Evolutionary conservation across 208 protist genomes (phyloP).

Genomic region (Baffinella frigidus): DNA sequence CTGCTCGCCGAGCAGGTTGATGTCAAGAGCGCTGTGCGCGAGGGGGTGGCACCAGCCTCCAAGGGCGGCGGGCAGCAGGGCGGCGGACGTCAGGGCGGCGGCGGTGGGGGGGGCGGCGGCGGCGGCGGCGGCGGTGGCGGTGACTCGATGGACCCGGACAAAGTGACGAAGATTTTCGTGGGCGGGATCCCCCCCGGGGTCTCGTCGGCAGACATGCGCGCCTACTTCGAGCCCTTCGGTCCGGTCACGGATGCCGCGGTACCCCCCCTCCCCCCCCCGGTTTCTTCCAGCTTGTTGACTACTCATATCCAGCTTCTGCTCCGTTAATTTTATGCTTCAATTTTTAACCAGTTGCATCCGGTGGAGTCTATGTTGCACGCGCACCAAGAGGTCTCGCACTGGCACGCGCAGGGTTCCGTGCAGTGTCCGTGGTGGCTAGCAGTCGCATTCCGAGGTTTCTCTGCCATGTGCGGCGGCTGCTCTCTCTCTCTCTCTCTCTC

Average conservation of each 20-base stretch:
- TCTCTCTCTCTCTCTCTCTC: not conserved
- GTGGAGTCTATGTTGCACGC: too few relatives aligned
- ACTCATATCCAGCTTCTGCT: too few relatives aligned
- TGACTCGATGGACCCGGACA: too few relatives aligned
- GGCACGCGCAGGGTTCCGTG: too few relatives aligned
- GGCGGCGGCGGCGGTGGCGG: not conserved
- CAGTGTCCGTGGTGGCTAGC: too few relatives aligned
- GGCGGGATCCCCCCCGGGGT: not conserved
- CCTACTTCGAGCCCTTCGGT: not conserved
- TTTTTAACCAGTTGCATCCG: too few relatives aligned
- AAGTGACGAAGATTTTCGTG: not conserved
- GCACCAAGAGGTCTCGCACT: too few relatives aligned
- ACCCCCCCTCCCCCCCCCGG: not conserved
- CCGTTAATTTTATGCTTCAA: too few relatives aligned
- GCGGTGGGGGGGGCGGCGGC: not conserved
- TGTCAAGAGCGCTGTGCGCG: constrained; percentile 48
- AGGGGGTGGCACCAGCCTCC: too few relatives aligned
- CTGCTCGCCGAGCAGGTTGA: not conserved
- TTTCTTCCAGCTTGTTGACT: too few relatives aligned
- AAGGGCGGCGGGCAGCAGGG: not conserved
- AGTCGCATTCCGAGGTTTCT: too few relatives aligned
- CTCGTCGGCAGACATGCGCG: not conserved
- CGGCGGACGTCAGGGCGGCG: not conserved
- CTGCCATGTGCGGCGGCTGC: not conserved
- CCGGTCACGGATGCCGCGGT: not conserved